Evolutionary conservation across 2,329 filamentous ascomycete genomes (phyloP), one percentile per base, ranked within the genome.

Genomic region (Aulographum hederae): DNA sequence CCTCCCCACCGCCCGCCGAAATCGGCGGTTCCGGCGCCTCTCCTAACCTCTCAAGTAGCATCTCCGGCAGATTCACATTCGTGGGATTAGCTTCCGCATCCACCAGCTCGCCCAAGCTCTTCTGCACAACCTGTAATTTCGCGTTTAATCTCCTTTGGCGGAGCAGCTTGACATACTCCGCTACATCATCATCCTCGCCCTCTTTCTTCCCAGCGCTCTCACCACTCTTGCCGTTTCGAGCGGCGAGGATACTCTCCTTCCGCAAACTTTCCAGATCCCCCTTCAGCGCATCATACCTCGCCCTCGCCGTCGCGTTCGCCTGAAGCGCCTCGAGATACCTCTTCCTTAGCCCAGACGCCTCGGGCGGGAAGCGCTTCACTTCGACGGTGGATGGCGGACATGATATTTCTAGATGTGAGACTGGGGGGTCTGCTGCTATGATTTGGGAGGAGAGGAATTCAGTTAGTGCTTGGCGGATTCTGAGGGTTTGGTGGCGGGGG

Each of bases 51-150:
- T 48, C 38, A 26, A 43, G 44, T 18, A 53, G 35, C 16, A 43
- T 34, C 14, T 36, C 35, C 26, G 43, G 45, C 2, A 46, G 43
- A 31, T 52, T 48, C 12, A 41, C 38, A 11, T 37, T 34, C 2
- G 37, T 33, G 13, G 37, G 38, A 12, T 50, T 47, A 4, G 60
- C 46, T 29, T 57, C 51, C 17, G 43, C 40, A 32, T 41, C 42
- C n/a, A 51, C 31, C 12, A 56, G 21, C 26, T 46, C 49, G 14
- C 57, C 51, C 4, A 65, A 39, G 28, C 60, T 54, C 16, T 55
- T 50, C 31, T 60, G 54, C 19, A 64, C 57, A 13, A 63, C 49
- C 31, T 59, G 53, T 2, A 65, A 45, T 36, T 60, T 61, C 30
- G 51, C 48, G 38, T 56, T 50, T n/a, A 51, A 53, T 12, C 53